A percentile compares a stretch with the other conserved stretches of the same genome.
Evolutionary conservation across 805 yeast species (phyloP).

Genomic region (Candida sakaeoensis): DNA sequence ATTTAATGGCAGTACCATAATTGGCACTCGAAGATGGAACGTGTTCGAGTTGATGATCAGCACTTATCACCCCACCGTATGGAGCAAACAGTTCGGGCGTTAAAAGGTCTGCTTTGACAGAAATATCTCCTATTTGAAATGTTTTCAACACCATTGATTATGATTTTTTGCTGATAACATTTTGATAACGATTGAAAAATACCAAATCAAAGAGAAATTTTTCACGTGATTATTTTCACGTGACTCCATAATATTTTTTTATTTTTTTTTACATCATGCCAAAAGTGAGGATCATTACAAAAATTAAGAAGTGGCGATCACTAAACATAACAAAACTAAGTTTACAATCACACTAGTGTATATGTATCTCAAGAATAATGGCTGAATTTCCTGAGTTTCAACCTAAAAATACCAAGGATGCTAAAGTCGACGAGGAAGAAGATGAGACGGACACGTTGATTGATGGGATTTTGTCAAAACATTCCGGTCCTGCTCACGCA

Average conservation of each 20-base stretch:
- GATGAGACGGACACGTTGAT: conserved; percentile 9
- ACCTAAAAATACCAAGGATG: not conserved
- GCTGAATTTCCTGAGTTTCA: conserved; percentile 2
- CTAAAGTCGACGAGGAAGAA: conserved; percentile 4
- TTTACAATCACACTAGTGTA: not conserved
- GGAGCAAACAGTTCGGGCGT: conserved; percentile 64
- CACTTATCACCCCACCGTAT: conserved; percentile 77
- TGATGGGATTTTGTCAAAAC: conserved; percentile 1
- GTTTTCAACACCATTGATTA: conserved; percentile 44
- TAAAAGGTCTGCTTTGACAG: conserved; percentile 50
- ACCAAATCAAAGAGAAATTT: too few species aligned
- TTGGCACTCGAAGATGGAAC: conserved; percentile 55
- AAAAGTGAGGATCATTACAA: not conserved
- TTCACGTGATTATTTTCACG: not conserved
- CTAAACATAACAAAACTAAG: too few species aligned
- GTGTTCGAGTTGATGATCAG: conserved; percentile 62
- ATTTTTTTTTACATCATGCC: not conserved
- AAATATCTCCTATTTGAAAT: conserved; percentile 20
- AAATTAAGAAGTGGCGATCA: not conserved
- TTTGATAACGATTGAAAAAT: too few species aligned
- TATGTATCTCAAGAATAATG: conserved; percentile 6
- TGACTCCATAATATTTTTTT: not conserved
- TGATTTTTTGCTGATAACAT: too few species aligned
- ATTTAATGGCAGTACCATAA: conserved; percentile 89
- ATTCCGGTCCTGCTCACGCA: conserved; percentile 16